These are phyloP conservation scores for Silene vulgaris DNA, from an alignment of 179 eudicot species.

Conservation along the genomic window DNA sequence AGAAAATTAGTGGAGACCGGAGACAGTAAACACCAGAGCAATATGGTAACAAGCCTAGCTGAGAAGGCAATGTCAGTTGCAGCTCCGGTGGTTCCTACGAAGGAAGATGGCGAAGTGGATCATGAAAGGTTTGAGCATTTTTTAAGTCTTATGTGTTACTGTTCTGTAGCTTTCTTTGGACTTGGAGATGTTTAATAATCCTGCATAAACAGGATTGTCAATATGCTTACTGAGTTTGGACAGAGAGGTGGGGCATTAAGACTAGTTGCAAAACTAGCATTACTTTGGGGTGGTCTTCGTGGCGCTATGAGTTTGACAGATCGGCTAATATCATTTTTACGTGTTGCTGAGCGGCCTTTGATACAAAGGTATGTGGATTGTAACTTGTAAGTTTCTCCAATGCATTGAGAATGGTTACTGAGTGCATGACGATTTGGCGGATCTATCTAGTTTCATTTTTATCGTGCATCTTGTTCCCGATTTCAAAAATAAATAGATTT, in stretches of 20 bases:
- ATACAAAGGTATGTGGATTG: slow-evolving; percentile 58
- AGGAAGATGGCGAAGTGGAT: slow-evolving; percentile 79
- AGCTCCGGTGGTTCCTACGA: slow-evolving; percentile 87
- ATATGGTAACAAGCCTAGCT: slow-evolving; percentile 71
- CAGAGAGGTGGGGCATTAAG: slow-evolving; percentile 76
- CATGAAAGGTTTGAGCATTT: slow-evolving; percentile 61
- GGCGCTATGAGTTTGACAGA: slow-evolving; percentile 97
- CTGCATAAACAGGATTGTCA: slow-evolving; percentile 59
- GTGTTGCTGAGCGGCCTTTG: slow-evolving; percentile 75
- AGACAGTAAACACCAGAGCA: slow-evolving; percentile 39
- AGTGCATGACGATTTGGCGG: slow-evolving; percentile 4
- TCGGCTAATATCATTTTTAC: slow-evolving; percentile 65
- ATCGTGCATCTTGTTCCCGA: not conserved
- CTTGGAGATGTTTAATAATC: not conserved
- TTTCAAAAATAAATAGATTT: not conserved
- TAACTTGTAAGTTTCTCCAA: slow-evolving; percentile 15
- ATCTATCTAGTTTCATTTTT: not conserved
- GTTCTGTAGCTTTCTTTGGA: not conserved
- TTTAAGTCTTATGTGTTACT: not conserved
- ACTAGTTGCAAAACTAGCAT: slow-evolving; percentile 74
- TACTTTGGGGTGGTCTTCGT: slow-evolving; percentile 98
- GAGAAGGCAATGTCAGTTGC: slow-evolving; percentile 98
- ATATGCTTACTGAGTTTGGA: slow-evolving; percentile 74
- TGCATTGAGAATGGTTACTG: not conserved
- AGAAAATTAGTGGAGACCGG: slow-evolving; percentile 33